These are phyloP conservation scores for Plasmodium adleri DNA, from an alignment of 169 alveolate species.

Conservation along the genomic window DNA sequence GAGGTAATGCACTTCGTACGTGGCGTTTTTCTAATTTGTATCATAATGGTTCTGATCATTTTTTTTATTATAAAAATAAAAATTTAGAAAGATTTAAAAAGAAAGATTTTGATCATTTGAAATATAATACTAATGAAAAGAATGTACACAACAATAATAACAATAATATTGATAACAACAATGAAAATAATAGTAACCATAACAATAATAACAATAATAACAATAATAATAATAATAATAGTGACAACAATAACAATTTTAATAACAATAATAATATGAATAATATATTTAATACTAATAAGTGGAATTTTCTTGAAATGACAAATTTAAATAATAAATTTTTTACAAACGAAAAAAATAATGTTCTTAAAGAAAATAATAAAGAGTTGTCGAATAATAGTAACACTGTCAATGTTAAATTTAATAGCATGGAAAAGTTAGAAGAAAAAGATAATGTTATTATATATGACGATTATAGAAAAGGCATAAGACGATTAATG, in stretches of 20 bases:
- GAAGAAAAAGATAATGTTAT: constrained; percentile 50
- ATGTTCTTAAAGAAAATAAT: neutral
- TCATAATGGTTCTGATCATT: neutral
- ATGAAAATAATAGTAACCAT: neutral
- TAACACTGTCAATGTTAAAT: neutral
- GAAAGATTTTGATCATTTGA: neutral
- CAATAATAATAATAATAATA: neutral
- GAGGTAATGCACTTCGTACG: constrained; percentile 70
- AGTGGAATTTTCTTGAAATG: constrained; percentile 21
- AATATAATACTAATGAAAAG: neutral
- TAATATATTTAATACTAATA: neutral
- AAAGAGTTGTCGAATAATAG: neutral
- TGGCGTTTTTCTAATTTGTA: constrained; percentile 64
- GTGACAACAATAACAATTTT: neutral
- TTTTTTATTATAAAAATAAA: constrained; percentile 40
- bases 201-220: neutral
- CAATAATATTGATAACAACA: neutral
- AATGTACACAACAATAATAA: neutral
- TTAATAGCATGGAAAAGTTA: constrained; percentile 11
- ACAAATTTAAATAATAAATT: neutral
- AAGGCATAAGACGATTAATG: constrained; percentile 28
- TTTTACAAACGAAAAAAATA: neutral
- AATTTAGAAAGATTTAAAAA: neutral
- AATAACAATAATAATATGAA: neutral
- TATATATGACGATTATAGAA: constrained; percentile 41